Conservation (phyloP, 495 filamentous ascomycete species). For the Paragyromitra xinjiangensis region DNA sequence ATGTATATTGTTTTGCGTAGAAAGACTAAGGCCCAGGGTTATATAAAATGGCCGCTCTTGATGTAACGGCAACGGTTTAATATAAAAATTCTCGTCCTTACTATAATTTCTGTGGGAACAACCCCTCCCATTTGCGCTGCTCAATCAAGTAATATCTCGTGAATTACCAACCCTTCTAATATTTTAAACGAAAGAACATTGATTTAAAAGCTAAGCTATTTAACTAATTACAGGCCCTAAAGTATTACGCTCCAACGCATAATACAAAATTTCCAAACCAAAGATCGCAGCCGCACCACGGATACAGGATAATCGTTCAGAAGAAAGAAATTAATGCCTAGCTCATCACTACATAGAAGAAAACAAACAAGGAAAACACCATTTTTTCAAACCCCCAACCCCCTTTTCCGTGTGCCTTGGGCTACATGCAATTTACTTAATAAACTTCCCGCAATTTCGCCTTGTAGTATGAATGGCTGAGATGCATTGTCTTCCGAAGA, state of each 20-base stretch:
- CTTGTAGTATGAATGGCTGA: constrained; percentile 74
- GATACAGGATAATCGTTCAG: constrained; percentile 37
- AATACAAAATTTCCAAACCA: constrained; percentile 38
- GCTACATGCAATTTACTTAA: constrained; percentile 15
- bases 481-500: constrained; percentile 71
- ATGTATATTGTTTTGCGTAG: no score
- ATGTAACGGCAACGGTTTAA: no score
- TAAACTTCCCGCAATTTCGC: constrained; percentile 47
- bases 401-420: background rate
- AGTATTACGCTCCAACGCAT: constrained; percentile 33
- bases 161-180: background rate
- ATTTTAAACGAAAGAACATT: background rate
- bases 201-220: constrained; percentile 33
- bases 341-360: constrained; percentile 17
- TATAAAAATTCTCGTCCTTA: no score
- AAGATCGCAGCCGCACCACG: constrained; percentile 22
- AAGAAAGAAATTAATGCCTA: constrained; percentile 43
- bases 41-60: no score
- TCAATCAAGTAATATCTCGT: no score
- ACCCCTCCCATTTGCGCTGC: no score
- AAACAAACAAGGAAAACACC: constrained; percentile 37
- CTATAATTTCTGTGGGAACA: no score
- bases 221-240: constrained; percentile 47
- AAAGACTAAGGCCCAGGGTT: no score
- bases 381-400: constrained; percentile 24